Evolutionary conservation across 805 yeast genomes (phyloP), one percentile per base, ranked within the genome.

Genomic region (Danielia reshetovae): DNA sequence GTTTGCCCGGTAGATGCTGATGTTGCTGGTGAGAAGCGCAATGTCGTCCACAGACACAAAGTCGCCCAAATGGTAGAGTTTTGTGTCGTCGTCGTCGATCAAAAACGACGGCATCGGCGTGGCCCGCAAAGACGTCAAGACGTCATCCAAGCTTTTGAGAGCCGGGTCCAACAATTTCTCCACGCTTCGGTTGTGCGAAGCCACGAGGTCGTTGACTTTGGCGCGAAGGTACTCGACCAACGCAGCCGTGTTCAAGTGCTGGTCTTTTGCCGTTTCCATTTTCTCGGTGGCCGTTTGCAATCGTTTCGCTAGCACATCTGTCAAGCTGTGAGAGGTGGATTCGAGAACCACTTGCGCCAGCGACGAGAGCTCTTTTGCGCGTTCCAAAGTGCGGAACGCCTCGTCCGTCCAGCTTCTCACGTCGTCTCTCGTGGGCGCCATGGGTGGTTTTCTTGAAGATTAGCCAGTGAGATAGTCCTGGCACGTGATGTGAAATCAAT

Each of bases 41-140:
- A 66, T 62, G 12, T 63, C 60, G 7, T 51, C 65, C 7, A 44
- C 29, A 3, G 70, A 56, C 3, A 65, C 55, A 35, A 67, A 66
- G 34, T 64, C 68, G 10, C 42, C 42, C 8, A 64, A 46, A 26
- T 46, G 41, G 19, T 33, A 18, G 16, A 49, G 23, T 10, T 25
- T 29, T 26, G 25, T 19, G 7, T 13, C 30, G 7, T 12, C 38
- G 12, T 39, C 40, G 11, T 34, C 31, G 11, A 49, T 30, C 9
- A 54, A 42, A 28, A 41, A 44, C 11, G 21, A 29, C 0, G 71
- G 71, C n/a, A 65, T 64, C 7, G 40, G 38, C 1, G 61, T 54
- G n/a, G 29, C 27, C 8, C 44, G 48, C 18, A 65, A 41, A 24
- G 51, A 51, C 4, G 27, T 31, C 16, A 64, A 37, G 2, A 60